phyloP scores from a whole-genome alignment of 148 eudicot species.

The Camellia japonica region DNA sequence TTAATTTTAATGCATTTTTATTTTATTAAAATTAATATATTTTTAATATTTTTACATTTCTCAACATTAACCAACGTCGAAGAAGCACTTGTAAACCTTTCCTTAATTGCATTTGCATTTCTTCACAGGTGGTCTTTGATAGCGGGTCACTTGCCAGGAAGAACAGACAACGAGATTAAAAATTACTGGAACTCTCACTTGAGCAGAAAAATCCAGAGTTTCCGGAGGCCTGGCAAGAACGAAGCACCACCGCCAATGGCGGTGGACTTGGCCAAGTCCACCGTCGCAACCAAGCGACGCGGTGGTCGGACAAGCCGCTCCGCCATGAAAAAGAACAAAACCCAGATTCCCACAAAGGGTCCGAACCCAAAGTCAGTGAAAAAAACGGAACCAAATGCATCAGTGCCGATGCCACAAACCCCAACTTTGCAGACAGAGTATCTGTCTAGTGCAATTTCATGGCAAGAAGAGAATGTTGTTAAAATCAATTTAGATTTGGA shows the following conservation, averaged over 20 bases:
- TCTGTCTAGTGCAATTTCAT: background rate
- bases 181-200: conserved; percentile 95
- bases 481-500: background rate
- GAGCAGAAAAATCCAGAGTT: conserved; percentile 52
- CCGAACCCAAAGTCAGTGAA: background rate
- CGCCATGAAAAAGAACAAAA: conserved; percentile 48
- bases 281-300: conserved; percentile 33
- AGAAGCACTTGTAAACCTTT: no score
- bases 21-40: no score
- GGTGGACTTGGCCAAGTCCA: background rate
- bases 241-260: background rate
- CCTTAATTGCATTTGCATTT: background rate
- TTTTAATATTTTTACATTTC: no score
- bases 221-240: conserved; percentile 19
- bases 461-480: conserved; percentile 18
- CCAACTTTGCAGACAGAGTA: conserved; percentile 16
- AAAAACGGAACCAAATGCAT: background rate
- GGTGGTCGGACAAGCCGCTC: conserved; percentile 47
- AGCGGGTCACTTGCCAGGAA: conserved; percentile 67
- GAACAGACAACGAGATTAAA: conserved; percentile 96
- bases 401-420: conserved; percentile 15
- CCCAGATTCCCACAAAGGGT: background rate
- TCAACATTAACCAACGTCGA: no score
- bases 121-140: conserved; percentile 78
- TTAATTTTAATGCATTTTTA: no score